Evolutionary conservation across 2,329 filamentous ascomycete species (phyloP), one percentile per base, ranked within the genome.

Genomic region (Exophiala sp.): DNA sequence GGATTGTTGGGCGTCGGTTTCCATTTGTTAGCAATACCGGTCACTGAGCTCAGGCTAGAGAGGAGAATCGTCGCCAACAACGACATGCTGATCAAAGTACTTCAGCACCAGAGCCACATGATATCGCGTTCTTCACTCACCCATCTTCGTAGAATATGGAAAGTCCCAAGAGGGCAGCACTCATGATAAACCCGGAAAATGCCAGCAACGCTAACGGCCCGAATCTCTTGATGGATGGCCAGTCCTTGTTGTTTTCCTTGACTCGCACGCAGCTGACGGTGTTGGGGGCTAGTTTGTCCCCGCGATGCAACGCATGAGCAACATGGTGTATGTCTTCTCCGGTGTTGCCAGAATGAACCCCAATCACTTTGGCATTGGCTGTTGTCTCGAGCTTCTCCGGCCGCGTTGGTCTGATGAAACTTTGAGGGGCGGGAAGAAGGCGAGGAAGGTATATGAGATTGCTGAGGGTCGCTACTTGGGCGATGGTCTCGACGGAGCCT

Each of bases 21-120:
- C 74, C 74, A 78, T 44, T 74, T 74, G 56, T 76, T 76, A 43
- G 68, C 70, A 22, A 70, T 54, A 6, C 75, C 75, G 27, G 75
- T 72, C 6, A 77, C 61, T 2, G 69, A 74, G 6, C 74, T 74
- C 13, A 78, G 66, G 3, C 71, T 58, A 2, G 74, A 76, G 3
- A 78, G 65, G 1, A 72, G 64, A 24, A 73, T 56, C 2, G 70
- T 73, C 1, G 75, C 71, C 8, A 77, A 52, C 16, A 77, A 60
- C 2, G 74, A 75, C 68, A 76, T 74, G 52, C 74, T 58, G 29
- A 16, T 7, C 13, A 13, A 21, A 11, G n/a, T 6, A 24, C 34
- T 47, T 48, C 30, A 43, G 46, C n/a, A 30, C 22, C 40, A 18
- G 22, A 14, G 18, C 21, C 21, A 19, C n/a, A 11, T 22, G 24